Evolutionary conservation across 2,329 filamentous ascomycete genomes (phyloP).

Genomic region (Pseudogymnoascus sp.): DNA sequence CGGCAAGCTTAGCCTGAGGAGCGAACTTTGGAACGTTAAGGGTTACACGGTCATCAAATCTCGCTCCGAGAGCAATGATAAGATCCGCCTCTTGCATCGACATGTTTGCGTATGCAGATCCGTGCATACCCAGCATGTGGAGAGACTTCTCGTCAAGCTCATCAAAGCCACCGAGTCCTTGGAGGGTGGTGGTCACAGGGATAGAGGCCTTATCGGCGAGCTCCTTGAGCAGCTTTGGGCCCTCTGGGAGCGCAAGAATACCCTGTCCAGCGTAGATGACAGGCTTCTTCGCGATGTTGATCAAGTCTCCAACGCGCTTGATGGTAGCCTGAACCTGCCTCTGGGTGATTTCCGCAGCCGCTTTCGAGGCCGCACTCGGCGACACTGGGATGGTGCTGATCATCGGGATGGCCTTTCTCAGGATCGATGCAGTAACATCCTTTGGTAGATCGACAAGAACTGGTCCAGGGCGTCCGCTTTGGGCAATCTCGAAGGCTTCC

Average conservation of each 20-base stretch:
- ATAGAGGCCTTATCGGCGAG: conserved; percentile 86
- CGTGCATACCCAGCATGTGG: conserved; percentile 99
- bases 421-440: conserved; percentile 81
- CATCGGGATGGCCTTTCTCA: conserved; percentile 72
- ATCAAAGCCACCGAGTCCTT: conserved; percentile 85
- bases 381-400: conserved; percentile 56
- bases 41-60: conserved; percentile 95
- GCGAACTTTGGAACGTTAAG: conserved; percentile 76
- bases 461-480: conserved; percentile 83
- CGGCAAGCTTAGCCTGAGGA: conserved; percentile 76
- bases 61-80: conserved; percentile 86
- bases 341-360: conserved; percentile 63
- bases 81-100: conserved; percentile 95
- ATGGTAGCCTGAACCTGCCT: conserved; percentile 69
- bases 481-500: conserved; percentile 97
- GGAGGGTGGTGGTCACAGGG: conserved; percentile 91
- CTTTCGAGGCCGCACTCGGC: conserved; percentile 77
- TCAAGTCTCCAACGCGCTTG: conserved; percentile 65
- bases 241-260: conserved; percentile 70
- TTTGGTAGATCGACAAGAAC: conserved; percentile 95
- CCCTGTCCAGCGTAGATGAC: conserved; percentile 93
- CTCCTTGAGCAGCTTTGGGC: conserved; percentile 69
- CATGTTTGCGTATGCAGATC: conserved; percentile 94
- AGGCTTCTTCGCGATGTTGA: conserved; percentile 88
- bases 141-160: conserved; percentile 90